Percentiles rank a stretch among this genome's conserved stretches.
These are phyloP conservation scores for Mortierella sp. DNA, from an alignment of 371 early-diverging fungal species.

Conservation along the genomic window DNA sequence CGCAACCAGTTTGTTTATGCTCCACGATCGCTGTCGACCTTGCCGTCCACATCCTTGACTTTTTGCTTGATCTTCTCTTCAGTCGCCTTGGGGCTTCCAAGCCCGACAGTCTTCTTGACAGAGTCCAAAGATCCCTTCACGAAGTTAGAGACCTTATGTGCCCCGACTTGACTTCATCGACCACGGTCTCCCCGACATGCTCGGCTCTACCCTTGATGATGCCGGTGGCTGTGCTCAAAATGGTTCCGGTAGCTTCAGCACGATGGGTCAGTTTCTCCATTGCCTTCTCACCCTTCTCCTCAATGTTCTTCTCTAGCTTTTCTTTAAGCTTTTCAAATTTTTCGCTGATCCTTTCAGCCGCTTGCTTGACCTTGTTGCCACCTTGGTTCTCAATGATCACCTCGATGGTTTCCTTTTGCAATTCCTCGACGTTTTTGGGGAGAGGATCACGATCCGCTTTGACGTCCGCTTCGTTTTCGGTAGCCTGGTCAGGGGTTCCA, in stretches of 20 bases:
- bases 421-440: conserved; percentile 16
- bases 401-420: conserved; percentile 42
- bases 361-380: neutral
- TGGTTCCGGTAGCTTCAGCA: conserved; percentile 8
- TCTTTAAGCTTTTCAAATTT: conserved; percentile 9
- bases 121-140: conserved; percentile 16
- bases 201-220: conserved; percentile 2
- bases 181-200: conserved; percentile 1
- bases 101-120: conserved; percentile 17
- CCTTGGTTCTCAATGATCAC: neutral
- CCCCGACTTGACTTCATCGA: conserved; percentile 12
- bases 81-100: conserved; percentile 7
- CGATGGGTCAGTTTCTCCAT: conserved; percentile 7
- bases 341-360: neutral
- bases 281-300: conserved; percentile 6
- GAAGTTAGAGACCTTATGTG: conserved; percentile 4
- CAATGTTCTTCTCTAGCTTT: neutral
- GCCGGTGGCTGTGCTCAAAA: conserved; percentile 9
- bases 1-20: neutral
- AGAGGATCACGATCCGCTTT: conserved; percentile 55
- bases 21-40: conserved; percentile 19
- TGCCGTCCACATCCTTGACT: conserved; percentile 18
- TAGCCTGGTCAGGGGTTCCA: conserved; percentile 47
- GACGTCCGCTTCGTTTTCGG: conserved; percentile 54
- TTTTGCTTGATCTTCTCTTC: conserved; percentile 16